Conservation (phyloP, 495 filamentous ascomycete species). For the Poronia punctata region DNA sequence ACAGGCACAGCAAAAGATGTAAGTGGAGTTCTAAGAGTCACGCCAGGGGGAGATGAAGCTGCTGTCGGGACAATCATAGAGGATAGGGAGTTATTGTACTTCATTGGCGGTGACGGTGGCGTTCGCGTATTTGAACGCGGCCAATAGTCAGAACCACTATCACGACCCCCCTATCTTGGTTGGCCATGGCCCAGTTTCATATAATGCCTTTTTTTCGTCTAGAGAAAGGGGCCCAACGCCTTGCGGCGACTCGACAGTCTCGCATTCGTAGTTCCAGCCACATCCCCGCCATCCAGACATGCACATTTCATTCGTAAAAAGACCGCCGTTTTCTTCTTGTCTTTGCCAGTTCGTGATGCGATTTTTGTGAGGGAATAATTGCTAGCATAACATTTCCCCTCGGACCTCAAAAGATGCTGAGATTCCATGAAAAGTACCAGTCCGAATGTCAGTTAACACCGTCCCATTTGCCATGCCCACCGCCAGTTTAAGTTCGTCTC, state of each 20-base stretch:
- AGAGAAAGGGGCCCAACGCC: background rate
- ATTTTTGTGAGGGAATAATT: slow-evolving; percentile 22
- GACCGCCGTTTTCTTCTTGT: slow-evolving; percentile 10
- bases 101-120: slow-evolving; percentile 67
- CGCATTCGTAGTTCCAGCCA: background rate
- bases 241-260: background rate
- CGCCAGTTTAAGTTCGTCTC: slow-evolving; percentile 16
- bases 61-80: slow-evolving; percentile 27
- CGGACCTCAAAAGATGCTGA: slow-evolving; percentile 14
- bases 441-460: slow-evolving; percentile 31
- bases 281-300: slow-evolving; percentile 4
- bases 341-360: slow-evolving; percentile 26
- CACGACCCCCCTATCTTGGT: background rate
- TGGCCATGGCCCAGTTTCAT: background rate
- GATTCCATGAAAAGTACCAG: slow-evolving; percentile 24
- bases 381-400: slow-evolving; percentile 22
- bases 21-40: slow-evolving; percentile 79
- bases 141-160: slow-evolving; percentile 17
- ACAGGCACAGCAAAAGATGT: slow-evolving; percentile 85
- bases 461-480: slow-evolving; percentile 24
- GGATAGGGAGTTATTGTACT: slow-evolving; percentile 74
- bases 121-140: slow-evolving; percentile 77
- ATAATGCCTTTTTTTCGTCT: background rate
- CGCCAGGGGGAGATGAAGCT: slow-evolving; percentile 38
- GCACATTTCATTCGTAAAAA: slow-evolving; percentile 7